Percentiles rank a stretch among this genome's conserved stretches.
Evolutionary conservation across 371 early-diverging fungal genomes (phyloP).

Genomic region (Rhizopus sp.): DNA sequence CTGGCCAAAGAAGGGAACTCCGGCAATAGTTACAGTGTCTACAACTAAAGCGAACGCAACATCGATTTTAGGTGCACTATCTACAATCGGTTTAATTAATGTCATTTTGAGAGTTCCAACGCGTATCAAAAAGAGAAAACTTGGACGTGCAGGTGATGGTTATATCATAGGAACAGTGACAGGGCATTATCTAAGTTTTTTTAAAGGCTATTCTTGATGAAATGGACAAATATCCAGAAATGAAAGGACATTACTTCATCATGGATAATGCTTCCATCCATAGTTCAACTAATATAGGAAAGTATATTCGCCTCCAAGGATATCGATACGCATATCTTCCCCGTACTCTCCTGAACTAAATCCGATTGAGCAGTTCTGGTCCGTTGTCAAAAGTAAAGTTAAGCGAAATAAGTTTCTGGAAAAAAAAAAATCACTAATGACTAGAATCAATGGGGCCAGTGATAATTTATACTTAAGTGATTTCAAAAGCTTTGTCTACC

Average conservation of each 20-base stretch:
- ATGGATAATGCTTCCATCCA: too few relatives aligned
- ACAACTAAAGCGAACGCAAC: too few relatives aligned
- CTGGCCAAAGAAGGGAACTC: too few relatives aligned
- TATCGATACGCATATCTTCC: slow-evolving; percentile 22
- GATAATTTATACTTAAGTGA: slow-evolving; percentile 9
- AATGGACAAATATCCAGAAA: too few relatives aligned
- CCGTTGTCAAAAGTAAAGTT: slow-evolving; percentile 3
- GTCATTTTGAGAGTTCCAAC: too few relatives aligned
- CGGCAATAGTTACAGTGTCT: too few relatives aligned
- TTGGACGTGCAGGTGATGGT: slow-evolving; percentile 16
- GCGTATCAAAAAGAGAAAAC: slow-evolving; percentile 20
- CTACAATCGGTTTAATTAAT: too few relatives aligned
- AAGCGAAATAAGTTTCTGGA: slow-evolving; percentile 14
- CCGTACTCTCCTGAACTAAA: slow-evolving; percentile 21
- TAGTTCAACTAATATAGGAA: slow-evolving; percentile 25
- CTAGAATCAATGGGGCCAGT: slow-evolving; percentile 13
- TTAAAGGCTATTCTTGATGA: too few relatives aligned
- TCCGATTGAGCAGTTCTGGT: slow-evolving; percentile 19
- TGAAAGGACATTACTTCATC: too few relatives aligned
- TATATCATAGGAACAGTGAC: slow-evolving; percentile 16
- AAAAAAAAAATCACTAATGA: slow-evolving; percentile 7
- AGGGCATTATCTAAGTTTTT: too few relatives aligned
- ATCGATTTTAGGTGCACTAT: too few relatives aligned
- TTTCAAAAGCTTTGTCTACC: too few relatives aligned
- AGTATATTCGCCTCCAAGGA: slow-evolving; percentile 23